Conservation (phyloP, 2,329 filamentous ascomycete species). For the Remersonia thermophila region DNA sequence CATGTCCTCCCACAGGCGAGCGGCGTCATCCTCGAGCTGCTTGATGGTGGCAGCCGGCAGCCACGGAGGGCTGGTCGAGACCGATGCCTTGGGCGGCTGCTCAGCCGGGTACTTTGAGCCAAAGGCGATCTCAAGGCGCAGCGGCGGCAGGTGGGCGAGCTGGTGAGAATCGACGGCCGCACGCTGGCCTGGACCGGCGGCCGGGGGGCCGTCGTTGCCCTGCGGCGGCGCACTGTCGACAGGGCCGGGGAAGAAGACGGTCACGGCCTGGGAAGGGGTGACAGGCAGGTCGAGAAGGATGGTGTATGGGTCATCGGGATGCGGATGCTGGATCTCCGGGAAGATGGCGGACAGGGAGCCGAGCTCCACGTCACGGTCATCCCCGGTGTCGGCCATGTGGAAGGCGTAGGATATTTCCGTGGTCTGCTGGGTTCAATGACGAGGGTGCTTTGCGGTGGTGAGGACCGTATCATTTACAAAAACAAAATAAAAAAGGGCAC, state of each 20-base stretch:
- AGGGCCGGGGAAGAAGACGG: slow-evolving; percentile 43
- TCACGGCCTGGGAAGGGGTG: slow-evolving; percentile 40
- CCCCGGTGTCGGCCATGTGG: slow-evolving; percentile 28
- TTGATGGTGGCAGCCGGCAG: slow-evolving; percentile 35
- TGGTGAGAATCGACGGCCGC: slow-evolving; percentile 32
- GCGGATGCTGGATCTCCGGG: slow-evolving; percentile 44
- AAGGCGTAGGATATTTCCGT: too few species aligned
- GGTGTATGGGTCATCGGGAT: slow-evolving; percentile 31
- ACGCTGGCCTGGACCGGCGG: not conserved
- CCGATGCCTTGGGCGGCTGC: slow-evolving; percentile 35
- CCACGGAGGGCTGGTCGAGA: slow-evolving; percentile 47
- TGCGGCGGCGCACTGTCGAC: slow-evolving; percentile 21
- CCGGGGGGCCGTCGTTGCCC: slow-evolving; percentile 1
- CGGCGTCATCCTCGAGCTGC: slow-evolving; percentile 37
- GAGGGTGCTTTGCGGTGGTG: too few species aligned
- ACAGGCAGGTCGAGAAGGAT: slow-evolving; percentile 48
- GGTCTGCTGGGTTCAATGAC: too few species aligned
- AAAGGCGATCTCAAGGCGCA: slow-evolving; percentile 41
- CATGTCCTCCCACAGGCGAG: slow-evolving; percentile 48
- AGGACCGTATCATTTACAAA: too few species aligned
- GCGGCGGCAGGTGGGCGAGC: slow-evolving; percentile 44
- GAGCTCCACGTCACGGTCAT: slow-evolving; percentile 46
- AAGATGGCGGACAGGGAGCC: slow-evolving; percentile 51
- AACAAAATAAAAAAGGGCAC: too few species aligned
- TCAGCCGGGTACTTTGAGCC: slow-evolving; percentile 46